Evolutionary conservation across 257 asterid genomes (phyloP).

Genomic region (Cinchona pubescens): DNA sequence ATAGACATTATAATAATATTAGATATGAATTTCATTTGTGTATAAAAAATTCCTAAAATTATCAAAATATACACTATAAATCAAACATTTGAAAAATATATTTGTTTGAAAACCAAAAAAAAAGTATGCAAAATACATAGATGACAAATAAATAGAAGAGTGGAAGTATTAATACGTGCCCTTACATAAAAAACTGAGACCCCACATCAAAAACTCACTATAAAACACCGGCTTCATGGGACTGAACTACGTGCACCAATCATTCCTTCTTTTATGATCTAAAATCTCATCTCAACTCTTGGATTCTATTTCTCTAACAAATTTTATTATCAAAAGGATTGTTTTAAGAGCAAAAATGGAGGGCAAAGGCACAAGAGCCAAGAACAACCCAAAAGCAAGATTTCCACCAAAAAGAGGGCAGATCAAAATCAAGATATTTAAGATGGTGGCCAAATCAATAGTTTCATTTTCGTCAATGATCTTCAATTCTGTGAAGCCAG

Average conservation of each 20-base stretch:
- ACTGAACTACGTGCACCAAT: neutral
- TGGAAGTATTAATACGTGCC: too few relatives aligned
- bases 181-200: too few relatives aligned
- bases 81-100: too few relatives aligned
- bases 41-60: too few relatives aligned
- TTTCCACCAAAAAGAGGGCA: constrained; percentile 24
- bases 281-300: neutral
- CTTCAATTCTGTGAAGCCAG: neutral
- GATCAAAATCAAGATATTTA: constrained; percentile 17
- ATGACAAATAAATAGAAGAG: too few relatives aligned
- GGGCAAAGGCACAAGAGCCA: neutral
- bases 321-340: too few relatives aligned
- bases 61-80: too few relatives aligned
- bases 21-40: too few relatives aligned
- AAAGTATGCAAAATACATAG: too few relatives aligned
- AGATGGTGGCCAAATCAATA: constrained; percentile 12
- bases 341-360: constrained; percentile 13
- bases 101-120: too few relatives aligned
- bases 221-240: neutral
- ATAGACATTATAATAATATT: too few relatives aligned
- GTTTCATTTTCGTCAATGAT: neutral
- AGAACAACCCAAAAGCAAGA: neutral
- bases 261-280: neutral
- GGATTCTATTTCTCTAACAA: neutral
- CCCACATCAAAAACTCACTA: neutral